Evolutionary conservation across 176 grass and related monocot species (phyloP).

Genomic region (Rhynchospora tenuis): DNA sequence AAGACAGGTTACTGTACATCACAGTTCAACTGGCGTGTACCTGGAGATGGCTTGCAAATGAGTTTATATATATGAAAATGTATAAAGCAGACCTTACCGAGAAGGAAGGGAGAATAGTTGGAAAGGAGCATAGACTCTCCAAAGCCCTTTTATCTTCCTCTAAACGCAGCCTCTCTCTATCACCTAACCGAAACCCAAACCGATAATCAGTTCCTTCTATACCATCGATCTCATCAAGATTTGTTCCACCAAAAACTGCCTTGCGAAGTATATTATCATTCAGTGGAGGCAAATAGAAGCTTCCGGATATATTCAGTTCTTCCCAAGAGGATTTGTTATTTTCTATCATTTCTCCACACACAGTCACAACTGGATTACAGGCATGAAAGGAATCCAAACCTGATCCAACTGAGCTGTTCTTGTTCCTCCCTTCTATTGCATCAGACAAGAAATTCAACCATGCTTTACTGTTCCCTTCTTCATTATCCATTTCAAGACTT

Average conservation of each 20-base stretch:
- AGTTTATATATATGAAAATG: not conserved
- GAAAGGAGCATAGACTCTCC: conserved; percentile 60
- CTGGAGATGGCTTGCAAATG: not conserved
- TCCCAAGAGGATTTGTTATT: conserved; percentile 49
- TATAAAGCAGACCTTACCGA: conserved; percentile 36
- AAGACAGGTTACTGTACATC: not conserved
- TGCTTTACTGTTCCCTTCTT: conserved; percentile 33
- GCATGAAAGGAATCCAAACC: conserved; percentile 31
- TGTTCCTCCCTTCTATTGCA: conserved; percentile 42
- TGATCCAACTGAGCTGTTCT: conserved; percentile 29
- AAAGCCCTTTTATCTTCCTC: conserved; percentile 55
- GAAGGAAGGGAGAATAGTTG: conserved; percentile 79
- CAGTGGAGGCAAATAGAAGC: conserved; percentile 65
- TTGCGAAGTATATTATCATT: conserved; percentile 68
- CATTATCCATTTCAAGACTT: conserved; percentile 1
- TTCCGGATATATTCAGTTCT: conserved; percentile 77
- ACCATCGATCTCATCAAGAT: conserved; percentile 27
- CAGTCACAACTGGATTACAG: conserved; percentile 55
- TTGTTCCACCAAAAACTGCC: conserved; percentile 48
- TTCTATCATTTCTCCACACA: conserved; percentile 47
- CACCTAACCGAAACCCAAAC: conserved; percentile 65
- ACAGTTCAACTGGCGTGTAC: not conserved
- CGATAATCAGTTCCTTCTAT: conserved; percentile 74
- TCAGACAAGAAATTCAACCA: conserved; percentile 72
- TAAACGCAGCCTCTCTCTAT: conserved; percentile 42